Conservation (phyloP, 495 filamentous ascomycete species). For the Aspergillus ostianus region DNA sequence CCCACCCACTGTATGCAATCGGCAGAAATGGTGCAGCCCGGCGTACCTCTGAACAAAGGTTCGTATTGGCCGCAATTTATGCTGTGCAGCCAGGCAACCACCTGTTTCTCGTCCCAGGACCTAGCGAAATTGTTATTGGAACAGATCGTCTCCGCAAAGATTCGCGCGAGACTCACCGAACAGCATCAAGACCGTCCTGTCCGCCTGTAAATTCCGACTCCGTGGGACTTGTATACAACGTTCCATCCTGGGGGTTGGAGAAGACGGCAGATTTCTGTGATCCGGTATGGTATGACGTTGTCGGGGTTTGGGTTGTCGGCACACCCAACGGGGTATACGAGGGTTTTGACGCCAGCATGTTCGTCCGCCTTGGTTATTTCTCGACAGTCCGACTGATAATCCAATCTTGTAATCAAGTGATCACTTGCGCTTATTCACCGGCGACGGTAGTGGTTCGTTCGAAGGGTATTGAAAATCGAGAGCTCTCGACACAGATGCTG, state of each 20-base stretch:
- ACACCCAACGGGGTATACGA: slow-evolving; percentile 65
- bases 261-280: slow-evolving; percentile 52
- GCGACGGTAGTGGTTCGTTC: slow-evolving; percentile 4
- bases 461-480: slow-evolving; percentile 5
- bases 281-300: slow-evolving; percentile 51
- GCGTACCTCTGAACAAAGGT: slow-evolving; percentile 73
- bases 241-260: slow-evolving; percentile 56
- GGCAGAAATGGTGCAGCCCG: slow-evolving; percentile 4
- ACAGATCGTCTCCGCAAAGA: not conserved
- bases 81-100: slow-evolving; percentile 83
- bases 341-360: slow-evolving; percentile 86
- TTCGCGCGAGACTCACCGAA: slow-evolving; percentile 48
- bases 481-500: slow-evolving; percentile 7
- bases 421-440: not conserved
- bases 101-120: slow-evolving; percentile 86
- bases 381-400: not conserved
- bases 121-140: slow-evolving; percentile 39
- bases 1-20: not conserved
- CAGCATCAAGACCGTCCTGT: slow-evolving; percentile 55
- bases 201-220: slow-evolving; percentile 93
- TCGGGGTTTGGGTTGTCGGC: slow-evolving; percentile 53
- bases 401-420: not conserved
- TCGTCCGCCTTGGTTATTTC: not conserved
- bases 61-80: slow-evolving; percentile 94
- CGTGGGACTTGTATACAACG: slow-evolving; percentile 77